These are phyloP conservation scores for Alternaria gansuensis DNA, from an alignment of 2,329 filamentous ascomycete species.

Conservation along the genomic window DNA sequence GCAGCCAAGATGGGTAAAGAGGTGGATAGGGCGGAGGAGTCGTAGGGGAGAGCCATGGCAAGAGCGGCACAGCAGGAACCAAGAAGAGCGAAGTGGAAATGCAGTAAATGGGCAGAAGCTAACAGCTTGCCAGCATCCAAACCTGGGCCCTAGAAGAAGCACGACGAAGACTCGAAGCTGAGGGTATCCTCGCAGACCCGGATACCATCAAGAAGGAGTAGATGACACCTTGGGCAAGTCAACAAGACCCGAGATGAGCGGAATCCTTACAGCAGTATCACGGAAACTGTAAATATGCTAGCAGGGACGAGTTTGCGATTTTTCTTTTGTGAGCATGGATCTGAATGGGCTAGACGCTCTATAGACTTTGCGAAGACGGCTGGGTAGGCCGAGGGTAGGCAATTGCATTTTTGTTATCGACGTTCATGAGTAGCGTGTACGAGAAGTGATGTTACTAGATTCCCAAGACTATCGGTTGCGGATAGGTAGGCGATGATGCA, in stretches of 20 bases:
- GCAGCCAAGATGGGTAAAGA: background rate
- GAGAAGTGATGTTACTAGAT: background rate
- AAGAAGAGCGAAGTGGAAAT: background rate
- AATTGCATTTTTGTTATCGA: conserved; percentile 14
- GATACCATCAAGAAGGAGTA: conserved; percentile 60
- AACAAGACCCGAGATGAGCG: background rate
- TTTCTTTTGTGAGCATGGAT: conserved; percentile 23
- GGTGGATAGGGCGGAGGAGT: background rate
- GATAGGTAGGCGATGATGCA: background rate
- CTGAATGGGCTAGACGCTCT: conserved; percentile 19
- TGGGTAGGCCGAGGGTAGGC: conserved; percentile 12
- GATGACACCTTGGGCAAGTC: background rate
- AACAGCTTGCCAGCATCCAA: conserved; percentile 76
- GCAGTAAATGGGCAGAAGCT: conserved; percentile 18
- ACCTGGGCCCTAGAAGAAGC: conserved; percentile 99
- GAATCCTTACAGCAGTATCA: conserved; percentile 12
- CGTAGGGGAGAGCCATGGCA: background rate
- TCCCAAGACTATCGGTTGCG: background rate
- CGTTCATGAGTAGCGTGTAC: background rate
- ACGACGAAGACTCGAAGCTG: conserved; percentile 89
- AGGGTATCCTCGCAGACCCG: conserved; percentile 90
- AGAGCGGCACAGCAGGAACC: background rate
- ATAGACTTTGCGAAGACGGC: conserved; percentile 16
- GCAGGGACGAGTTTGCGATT: conserved; percentile 3
- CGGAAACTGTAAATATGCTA: conserved; percentile 20